These are phyloP conservation scores for Medakamo hakoo DNA, from an alignment of 139 green algal species.

Conservation along the genomic window DNA sequence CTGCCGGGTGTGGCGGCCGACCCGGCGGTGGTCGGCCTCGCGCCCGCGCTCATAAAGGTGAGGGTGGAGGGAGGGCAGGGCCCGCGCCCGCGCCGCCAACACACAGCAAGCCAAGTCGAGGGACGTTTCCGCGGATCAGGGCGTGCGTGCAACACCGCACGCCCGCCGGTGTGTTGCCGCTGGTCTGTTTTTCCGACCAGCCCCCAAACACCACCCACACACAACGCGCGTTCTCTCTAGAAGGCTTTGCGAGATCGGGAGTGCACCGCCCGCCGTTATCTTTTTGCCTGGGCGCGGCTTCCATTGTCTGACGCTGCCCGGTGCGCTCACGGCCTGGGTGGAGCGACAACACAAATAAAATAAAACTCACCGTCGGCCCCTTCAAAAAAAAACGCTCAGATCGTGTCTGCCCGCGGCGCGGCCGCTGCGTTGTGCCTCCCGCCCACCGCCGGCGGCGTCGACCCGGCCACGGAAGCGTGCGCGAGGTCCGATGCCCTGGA, in stretches of 20 bases:
- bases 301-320: too few relatives aligned
- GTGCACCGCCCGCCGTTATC: not conserved
- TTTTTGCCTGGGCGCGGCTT: not conserved
- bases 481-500: not conserved
- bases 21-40: not conserved
- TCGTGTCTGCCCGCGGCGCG: not conserved
- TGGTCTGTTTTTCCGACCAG: too few relatives aligned
- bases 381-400: not conserved
- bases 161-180: too few relatives aligned
- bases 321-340: too few relatives aligned
- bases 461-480: not conserved
- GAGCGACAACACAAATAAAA: too few relatives aligned
- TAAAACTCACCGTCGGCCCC: not conserved
- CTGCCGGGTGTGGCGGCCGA: not conserved
- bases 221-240: too few relatives aligned
- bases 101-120: not conserved
- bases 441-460: too few relatives aligned
- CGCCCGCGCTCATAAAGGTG: not conserved
- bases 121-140: too few relatives aligned
- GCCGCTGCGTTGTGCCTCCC: not conserved
- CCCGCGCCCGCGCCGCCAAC: too few relatives aligned
- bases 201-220: too few relatives aligned
- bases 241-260: not conserved
- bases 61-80: not conserved
- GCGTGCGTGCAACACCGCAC: too few relatives aligned